Base-by-base conservation (phyloP, 2,329 filamentous ascomycete species). In the Penicillium janthinellum region DNA sequence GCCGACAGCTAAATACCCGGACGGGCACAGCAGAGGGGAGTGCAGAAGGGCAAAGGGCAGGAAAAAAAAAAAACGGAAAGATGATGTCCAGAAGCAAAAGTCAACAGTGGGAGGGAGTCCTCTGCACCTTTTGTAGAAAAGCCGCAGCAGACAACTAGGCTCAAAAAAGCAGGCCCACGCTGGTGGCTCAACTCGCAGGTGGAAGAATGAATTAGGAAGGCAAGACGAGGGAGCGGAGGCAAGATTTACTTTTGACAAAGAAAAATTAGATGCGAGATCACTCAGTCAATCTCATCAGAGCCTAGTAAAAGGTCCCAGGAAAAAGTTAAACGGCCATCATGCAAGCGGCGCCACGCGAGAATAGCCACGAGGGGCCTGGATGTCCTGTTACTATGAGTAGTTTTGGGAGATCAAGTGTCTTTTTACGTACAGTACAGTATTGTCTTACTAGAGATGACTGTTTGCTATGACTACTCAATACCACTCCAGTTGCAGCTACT, bases 341-440 rank as follows among this genome's bases (percentile, higher is more conserved):
- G 54, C 49, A 57, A 59, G 49, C 62, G 58, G 58, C 55, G 57
- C 63, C 61, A 63, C 61, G 61, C 63, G 63, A 54, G 45, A 48
- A 49, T 20, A 49, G 28, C 50, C 60, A 62, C 60, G 62, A 64
- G 52, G 49, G 22, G n/a, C 5, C 5, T n/a, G 31, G 48, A 22
- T 25, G 3, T 47, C 44, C 44, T 47, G 5, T 20, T 20, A 20
- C 20, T 20, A 20, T 20, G 20, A 20, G 31, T 35, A 8, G 28
- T 5, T 2, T 4, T 2, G 1, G 47, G 47, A 49, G 31, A 37
- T 11, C 4, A 6, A 35, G n/a, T 50, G n/a, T 31, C 20, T 34
- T 15, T 37, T 15, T 47, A n/a, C 48, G 4, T 22, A 14, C 12
- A 38, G 48, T 37, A 47, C 3, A 14, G 42, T 2, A 31, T n/a